A percentile compares a stretch with the other conserved stretches of the same genome.
These are phyloP conservation scores for Elongisporangium prolatum DNA, from an alignment of 352 stramenopile species.

Conservation along the genomic window DNA sequence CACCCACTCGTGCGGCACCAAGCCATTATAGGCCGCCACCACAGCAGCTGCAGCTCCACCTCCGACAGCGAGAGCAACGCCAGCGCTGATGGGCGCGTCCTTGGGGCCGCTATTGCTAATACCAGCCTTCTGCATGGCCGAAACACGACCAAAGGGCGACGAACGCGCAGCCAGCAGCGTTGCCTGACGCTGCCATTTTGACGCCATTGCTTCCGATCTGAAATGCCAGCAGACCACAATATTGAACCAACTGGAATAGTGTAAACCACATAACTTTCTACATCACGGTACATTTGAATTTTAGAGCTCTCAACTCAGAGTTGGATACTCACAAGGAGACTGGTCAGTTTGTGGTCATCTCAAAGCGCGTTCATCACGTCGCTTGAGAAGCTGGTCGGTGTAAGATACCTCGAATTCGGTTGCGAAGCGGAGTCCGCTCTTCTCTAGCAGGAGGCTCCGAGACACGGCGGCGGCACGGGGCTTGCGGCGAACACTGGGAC, in stretches of 20 bases:
- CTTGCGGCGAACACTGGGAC: background rate
- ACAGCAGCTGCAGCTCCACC: slow-evolving; percentile 49
- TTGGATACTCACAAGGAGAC: background rate
- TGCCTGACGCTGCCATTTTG: background rate
- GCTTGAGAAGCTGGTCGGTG: background rate
- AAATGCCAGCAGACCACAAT: background rate
- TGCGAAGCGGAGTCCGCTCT: background rate
- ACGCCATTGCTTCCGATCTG: background rate
- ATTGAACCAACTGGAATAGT: background rate
- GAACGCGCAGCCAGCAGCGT: background rate
- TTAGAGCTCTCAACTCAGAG: background rate
- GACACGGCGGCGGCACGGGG: background rate
- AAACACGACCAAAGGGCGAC: background rate
- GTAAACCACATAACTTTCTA: background rate
- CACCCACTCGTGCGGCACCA: slow-evolving; percentile 72
- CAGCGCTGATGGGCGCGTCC: slow-evolving; percentile 15
- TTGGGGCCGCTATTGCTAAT: slow-evolving; percentile 1
- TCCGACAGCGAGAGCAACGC: slow-evolving; percentile 31
- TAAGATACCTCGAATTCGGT: background rate
- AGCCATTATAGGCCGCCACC: slow-evolving; percentile 54
- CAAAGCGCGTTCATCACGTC: background rate
- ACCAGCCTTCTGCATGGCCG: background rate
- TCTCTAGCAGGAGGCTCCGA: background rate
- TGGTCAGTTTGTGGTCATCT: no score
- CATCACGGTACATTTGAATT: background rate